Conservation (phyloP, 1,139 yeast species). For the Cylindricascospora bacillispora region DNA sequence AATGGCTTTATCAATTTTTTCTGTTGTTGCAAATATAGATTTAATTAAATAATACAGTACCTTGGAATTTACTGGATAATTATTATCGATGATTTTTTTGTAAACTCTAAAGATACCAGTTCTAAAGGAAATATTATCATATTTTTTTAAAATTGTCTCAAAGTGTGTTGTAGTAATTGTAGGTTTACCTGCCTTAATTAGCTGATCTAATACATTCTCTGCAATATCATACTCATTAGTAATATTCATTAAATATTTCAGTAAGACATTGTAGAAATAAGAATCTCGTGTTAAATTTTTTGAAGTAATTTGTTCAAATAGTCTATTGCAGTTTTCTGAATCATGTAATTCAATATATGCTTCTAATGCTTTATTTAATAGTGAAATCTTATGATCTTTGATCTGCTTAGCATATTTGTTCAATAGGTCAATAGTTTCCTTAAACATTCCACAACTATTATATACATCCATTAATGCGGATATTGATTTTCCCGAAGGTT, state of each 20-base stretch:
- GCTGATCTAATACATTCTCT: constrained; percentile 11
- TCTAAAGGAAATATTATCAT: constrained; percentile 10
- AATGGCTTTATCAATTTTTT: constrained; percentile 20
- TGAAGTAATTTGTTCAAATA: constrained; percentile 9
- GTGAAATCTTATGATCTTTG: constrained; percentile 6
- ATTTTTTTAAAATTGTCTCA: constrained; percentile 24
- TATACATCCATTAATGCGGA: constrained; percentile 22
- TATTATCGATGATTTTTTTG: constrained; percentile 30
- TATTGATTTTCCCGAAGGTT: constrained; percentile 16
- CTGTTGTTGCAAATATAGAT: constrained; percentile 29
- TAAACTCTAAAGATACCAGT: constrained; percentile 26
- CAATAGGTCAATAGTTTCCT: constrained; percentile 13
- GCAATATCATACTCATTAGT: constrained; percentile 15
- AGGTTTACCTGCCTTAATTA: constrained; percentile 10
- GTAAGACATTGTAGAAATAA: constrained; percentile 14
- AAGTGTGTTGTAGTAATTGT: constrained; percentile 21
- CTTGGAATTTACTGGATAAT: constrained; percentile 27
- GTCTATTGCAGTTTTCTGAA: constrained; percentile 9
- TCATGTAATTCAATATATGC: constrained; percentile 12
- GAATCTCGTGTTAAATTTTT: constrained; percentile 8
- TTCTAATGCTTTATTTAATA: constrained; percentile 16
- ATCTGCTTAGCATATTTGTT: constrained; percentile 7
- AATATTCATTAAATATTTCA: constrained; percentile 10
- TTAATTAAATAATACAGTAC: constrained; percentile 33
- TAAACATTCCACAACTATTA: constrained; percentile 11